Conservation (phyloP, 1,284 basidiomycete genomes). For the Malassezia pachydermatis region DNA sequence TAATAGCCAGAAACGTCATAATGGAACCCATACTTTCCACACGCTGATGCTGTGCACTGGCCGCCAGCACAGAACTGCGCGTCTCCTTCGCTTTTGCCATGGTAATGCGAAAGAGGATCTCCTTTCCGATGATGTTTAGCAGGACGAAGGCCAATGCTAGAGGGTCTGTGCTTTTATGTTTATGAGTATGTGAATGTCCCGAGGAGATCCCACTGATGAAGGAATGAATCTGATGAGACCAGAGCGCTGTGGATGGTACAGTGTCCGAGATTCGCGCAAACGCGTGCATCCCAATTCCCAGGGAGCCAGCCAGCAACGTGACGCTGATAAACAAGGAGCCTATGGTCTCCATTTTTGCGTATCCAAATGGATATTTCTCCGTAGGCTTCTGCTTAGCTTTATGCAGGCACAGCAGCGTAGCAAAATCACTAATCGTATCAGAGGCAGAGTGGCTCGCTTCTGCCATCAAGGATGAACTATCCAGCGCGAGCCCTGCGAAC, state of each 20-base stretch:
- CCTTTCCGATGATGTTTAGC: constrained; percentile 69
- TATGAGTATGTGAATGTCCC: constrained; percentile 52
- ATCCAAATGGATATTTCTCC: constrained; percentile 68
- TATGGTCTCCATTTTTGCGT: constrained; percentile 83
- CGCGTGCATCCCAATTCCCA: constrained; percentile 84
- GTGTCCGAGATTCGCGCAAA: constrained; percentile 50
- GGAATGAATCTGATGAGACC: not conserved
- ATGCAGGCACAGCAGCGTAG: constrained; percentile 83
- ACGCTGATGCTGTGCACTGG: constrained; percentile 61
- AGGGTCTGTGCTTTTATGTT: constrained; percentile 9
- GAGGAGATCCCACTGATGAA: constrained; percentile 55
- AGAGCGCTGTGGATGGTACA: not conserved
- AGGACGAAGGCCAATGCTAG: constrained; percentile 58
- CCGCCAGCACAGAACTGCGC: constrained; percentile 71
- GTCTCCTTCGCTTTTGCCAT: constrained; percentile 74
- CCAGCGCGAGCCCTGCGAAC: constrained; percentile 50
- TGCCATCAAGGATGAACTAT: constrained; percentile 81
- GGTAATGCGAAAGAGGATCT: constrained; percentile 65
- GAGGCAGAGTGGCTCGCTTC: constrained; percentile 91
- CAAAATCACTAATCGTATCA: constrained; percentile 76
- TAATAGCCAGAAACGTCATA: constrained; percentile 40
- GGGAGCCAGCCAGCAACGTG: constrained; percentile 67
- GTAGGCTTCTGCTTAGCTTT: constrained; percentile 71
- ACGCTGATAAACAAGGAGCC: constrained; percentile 75
- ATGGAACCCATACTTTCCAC: constrained; percentile 58